Base-by-base conservation (phyloP, 1,284 basidiomycete genomes). In the Volvariella volvacea region DNA sequence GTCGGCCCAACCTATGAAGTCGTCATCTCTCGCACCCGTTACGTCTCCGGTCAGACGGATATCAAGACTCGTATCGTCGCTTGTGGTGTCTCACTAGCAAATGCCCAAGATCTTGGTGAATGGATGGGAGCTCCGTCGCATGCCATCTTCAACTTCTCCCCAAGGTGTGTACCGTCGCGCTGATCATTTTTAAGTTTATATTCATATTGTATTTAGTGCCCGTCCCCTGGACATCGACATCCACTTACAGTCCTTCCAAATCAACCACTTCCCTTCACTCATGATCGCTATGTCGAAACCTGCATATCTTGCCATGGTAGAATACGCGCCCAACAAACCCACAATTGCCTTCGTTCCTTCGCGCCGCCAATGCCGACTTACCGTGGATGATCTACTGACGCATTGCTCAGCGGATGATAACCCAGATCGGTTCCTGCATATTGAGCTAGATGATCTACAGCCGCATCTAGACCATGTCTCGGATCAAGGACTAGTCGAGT, bases 281-380 rank as follows among this genome's bases (percentile, higher is more conserved):
- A 99, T 99, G 95, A 90, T 99, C 47, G 81, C 93, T 25, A 99
- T 99, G 96, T 95, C 94, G 20, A 99, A 99, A 63, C 96, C 95
- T 0, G 91, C 94, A 0, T 99, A 98, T 61, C 78, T 99, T 12
- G 84, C 94, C 21, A 91, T 98, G 53, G 71, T 86, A 34, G 95
- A 99, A 61, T 84, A 95, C 57, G 85, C 95, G 0, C 76, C 83
- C 0, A 77, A 79, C 6, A 90, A 91, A 55, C 93, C 94, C 0
- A 89, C 92, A 49, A 88, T 99, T 51, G 71, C 89, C 48, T 99
- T 99, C 54, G 94, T 99, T 1, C 89, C 94, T 0, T 93, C 91
- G 15, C 78, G 95, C 32, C 88, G 92, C 52, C 96, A 99, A 64
- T 96, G 92, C 60, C 87, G 88, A 43, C 63, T 95, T 20, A 95